Percentiles rank a stretch among this genome's conserved stretches.
Conservation (phyloP, 202 grass and related monocot genomes). For the Thinopyrum obtusiflorum region DNA sequence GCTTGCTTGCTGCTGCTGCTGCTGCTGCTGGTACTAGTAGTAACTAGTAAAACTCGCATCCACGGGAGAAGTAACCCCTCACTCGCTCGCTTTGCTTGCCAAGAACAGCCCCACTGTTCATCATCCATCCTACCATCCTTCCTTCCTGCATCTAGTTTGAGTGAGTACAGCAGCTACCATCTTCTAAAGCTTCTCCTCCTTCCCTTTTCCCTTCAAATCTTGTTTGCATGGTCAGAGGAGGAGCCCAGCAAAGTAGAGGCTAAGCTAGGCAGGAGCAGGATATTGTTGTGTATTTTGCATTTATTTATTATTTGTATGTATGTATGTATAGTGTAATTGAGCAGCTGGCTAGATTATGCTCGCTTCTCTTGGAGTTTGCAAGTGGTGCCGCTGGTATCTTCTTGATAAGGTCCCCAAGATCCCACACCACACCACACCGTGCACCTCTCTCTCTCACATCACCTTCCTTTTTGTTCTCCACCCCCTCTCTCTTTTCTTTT, state of each 20-base stretch:
- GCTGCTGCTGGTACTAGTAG: neutral
- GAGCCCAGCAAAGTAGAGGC: conserved; percentile 33
- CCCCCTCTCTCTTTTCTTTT: neutral
- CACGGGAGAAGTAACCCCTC: conserved; percentile 13
- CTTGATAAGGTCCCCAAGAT: conserved; percentile 63
- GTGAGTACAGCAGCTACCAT: conserved; percentile 4
- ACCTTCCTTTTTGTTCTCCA: conserved; percentile 36
- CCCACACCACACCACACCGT: conserved; percentile 40
- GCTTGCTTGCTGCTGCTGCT: neutral
- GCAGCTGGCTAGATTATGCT: conserved; percentile 4
- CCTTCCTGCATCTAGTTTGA: neutral
- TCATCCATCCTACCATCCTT: neutral
- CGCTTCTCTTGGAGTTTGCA: conserved; percentile 23
- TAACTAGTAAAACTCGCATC: conserved; percentile 31
- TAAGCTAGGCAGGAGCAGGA: conserved; percentile 26
- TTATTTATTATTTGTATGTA: neutral
- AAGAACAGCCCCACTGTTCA: conserved; percentile 41
- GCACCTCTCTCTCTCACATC: conserved; percentile 26
- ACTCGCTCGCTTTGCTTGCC: conserved; percentile 9
- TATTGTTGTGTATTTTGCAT: neutral
- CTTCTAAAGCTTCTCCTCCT: conserved; percentile 13
- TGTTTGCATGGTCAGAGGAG: conserved; percentile 38
- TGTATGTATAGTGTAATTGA: conserved; percentile 37
- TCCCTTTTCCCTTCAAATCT: conserved; percentile 1
- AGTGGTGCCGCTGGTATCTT: conserved; percentile 32